phyloP scores from a whole-genome alignment of 768 basidiomycete genomes.

The Russula griseocarnosa region DNA sequence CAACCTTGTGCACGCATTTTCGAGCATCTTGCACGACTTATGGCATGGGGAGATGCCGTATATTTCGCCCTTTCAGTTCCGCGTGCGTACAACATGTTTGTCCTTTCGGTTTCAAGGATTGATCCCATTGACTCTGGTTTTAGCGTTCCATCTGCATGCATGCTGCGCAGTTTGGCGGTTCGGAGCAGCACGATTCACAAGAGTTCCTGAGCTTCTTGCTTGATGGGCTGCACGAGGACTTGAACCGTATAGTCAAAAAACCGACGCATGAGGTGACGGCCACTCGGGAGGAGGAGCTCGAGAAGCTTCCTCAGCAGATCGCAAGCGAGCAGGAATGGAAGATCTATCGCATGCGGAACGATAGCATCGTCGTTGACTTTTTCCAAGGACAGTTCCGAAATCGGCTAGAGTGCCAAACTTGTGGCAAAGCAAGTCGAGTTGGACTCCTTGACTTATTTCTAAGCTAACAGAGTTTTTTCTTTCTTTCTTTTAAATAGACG shows the following conservation, averaged over 20 bases:
- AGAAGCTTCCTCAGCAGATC: slow-evolving; percentile 78
- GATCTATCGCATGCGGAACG: slow-evolving; percentile 83
- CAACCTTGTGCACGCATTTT: slow-evolving; percentile 73
- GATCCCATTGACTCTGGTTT: slow-evolving; percentile 30
- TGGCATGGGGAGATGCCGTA: slow-evolving; percentile 85
- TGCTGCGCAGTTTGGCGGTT: slow-evolving; percentile 72
- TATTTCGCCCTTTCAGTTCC: slow-evolving; percentile 75
- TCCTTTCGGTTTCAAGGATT: background rate
- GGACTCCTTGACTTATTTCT: slow-evolving; percentile 1
- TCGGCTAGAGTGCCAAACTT: slow-evolving; percentile 83
- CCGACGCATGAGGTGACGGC: slow-evolving; percentile 61
- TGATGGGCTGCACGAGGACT: slow-evolving; percentile 93
- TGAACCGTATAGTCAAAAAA: slow-evolving; percentile 83
- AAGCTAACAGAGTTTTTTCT: slow-evolving; percentile 20
- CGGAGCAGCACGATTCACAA: slow-evolving; percentile 95
- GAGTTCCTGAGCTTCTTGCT: slow-evolving; percentile 93
- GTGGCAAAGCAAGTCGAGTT: slow-evolving; percentile 63
- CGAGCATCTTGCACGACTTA: slow-evolving; percentile 76
- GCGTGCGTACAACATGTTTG: slow-evolving; percentile 45
- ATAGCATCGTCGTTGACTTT: slow-evolving; percentile 91
- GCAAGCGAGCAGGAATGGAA: slow-evolving; percentile 93
- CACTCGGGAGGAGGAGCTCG: slow-evolving; percentile 83
- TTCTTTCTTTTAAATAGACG: slow-evolving; percentile 50
- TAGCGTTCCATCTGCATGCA: slow-evolving; percentile 58
- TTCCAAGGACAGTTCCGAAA: slow-evolving; percentile 98